Base-by-base conservation (phyloP, 2,329 filamentous ascomycete species). In the Sporothrix sp. region DNA sequence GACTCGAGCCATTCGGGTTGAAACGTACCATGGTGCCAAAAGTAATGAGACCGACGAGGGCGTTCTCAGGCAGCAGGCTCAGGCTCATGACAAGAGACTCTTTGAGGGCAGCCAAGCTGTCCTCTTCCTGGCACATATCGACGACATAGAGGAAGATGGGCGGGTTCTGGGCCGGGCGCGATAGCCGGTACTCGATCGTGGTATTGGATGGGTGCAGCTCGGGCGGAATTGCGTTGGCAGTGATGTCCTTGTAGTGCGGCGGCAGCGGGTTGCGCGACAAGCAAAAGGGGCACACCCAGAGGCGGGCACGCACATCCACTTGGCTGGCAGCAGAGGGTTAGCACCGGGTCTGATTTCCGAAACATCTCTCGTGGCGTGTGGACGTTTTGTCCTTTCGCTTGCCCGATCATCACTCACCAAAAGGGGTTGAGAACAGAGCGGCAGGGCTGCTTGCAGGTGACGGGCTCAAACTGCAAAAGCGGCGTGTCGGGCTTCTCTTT, bases 341-440 rank as follows among this genome's bases (percentile, higher is more conserved):
- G 62, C 52, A 54, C 18, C 28, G 18, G 10, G 6, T 43, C 27
- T 13, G 7, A 40, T 11, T 36, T n/a, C 28, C 14, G 11, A 32
- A 30, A 36, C n/a, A 5, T 20, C 20, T 38, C 21, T 2, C 18
- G 3, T 32, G 7, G n/a, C 18, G 16, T 25, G 18, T 42, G 9
- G 7, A 11, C 21, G 5, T 23, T n/a, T n/a, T n/a, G n/a, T n/a
- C n/a, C n/a, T n/a, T n/a, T n/a, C n/a, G n/a, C n/a, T n/a, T n/a
- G n/a, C n/a, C n/a, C 9, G 35, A 13, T 23, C 18, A 13, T 3
- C 10, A 62, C 79, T 63, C 76, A 94, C 89, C 91, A 96, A 75
- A 90, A 97, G 39, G 93, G 93, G 66, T 98, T 98, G 66, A 98
- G 75, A 33, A 97, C 89, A 50, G 91, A 91, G 68, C 90, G 85